Conservation (phyloP, 345 rosid genomes). For the Clarkia xantiana region DNA sequence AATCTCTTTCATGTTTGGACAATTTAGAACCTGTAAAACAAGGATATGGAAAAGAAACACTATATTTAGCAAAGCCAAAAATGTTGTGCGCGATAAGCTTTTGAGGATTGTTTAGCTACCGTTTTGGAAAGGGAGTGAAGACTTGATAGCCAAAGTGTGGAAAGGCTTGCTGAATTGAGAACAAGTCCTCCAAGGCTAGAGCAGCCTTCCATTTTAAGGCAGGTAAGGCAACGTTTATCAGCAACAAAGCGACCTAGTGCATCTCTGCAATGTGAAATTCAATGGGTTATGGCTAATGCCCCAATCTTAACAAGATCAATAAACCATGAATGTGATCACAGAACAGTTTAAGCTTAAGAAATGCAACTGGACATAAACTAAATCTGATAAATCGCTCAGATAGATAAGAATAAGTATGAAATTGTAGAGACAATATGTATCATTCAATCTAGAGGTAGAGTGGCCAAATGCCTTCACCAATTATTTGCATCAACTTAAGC, state of each 20-base stretch:
- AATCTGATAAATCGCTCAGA: too few species aligned
- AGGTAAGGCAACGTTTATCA: constrained; percentile 60
- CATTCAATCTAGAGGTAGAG: too few species aligned
- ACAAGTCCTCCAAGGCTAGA: constrained; percentile 68
- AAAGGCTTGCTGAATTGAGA: constrained; percentile 70
- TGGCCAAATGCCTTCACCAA: too few species aligned
- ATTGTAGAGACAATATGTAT: too few species aligned
- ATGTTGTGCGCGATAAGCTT: too few species aligned
- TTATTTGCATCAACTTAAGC: too few species aligned
- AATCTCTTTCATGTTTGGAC: constrained; percentile 69
- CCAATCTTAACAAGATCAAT: too few species aligned
- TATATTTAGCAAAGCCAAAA: neutral
- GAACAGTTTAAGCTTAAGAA: too few species aligned
- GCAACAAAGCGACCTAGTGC: constrained; percentile 94
- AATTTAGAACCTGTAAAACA: constrained; percentile 48
- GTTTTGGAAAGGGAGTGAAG: constrained; percentile 62
- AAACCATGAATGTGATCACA: too few species aligned
- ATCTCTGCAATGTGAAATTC: constrained; percentile 32
- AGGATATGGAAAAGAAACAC: neutral
- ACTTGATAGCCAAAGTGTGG: constrained; percentile 79
- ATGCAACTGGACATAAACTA: too few species aligned
- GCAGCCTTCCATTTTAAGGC: constrained; percentile 93
- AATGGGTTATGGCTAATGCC: too few species aligned
- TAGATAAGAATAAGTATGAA: too few species aligned
- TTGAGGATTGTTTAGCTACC: constrained; percentile 27